phyloP scores from a whole-genome alignment of 306 rosid species.

The barrel medic (Medicago truncatula) region MtrunA17r5.0-ANR NC_053044.1:37902001-37902500 shows the following conservation, averaged over 20 bases:
- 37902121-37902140: background rate
- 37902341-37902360: conserved; percentile 57
- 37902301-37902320: no score
- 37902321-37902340: background rate
- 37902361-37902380: conserved; percentile 89
- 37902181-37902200: conserved; percentile 99
- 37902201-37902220: conserved; percentile 76
- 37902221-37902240: conserved; percentile 68
- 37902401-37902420: conserved; percentile 85
- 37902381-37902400: conserved; percentile 94
- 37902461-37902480: conserved; percentile 39
- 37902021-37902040: conserved; percentile 96
- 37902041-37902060: conserved; percentile 71
- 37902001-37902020: conserved; percentile 94
- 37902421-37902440: conserved; percentile 89
- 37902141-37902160: conserved; percentile 96
- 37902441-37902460: conserved; percentile 90
- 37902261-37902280: background rate
- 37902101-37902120: background rate
- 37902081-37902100: background rate
- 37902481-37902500: background rate
- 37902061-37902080: background rate
- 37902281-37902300: no score
- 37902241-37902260: conserved; percentile 58
- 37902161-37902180: conserved; percentile 95